Percentiles rank a stretch among this genome's conserved stretches.
Evolutionary conservation across 1,139 yeast species (phyloP).

Genomic region (Yamadazyma sp.): DNA sequence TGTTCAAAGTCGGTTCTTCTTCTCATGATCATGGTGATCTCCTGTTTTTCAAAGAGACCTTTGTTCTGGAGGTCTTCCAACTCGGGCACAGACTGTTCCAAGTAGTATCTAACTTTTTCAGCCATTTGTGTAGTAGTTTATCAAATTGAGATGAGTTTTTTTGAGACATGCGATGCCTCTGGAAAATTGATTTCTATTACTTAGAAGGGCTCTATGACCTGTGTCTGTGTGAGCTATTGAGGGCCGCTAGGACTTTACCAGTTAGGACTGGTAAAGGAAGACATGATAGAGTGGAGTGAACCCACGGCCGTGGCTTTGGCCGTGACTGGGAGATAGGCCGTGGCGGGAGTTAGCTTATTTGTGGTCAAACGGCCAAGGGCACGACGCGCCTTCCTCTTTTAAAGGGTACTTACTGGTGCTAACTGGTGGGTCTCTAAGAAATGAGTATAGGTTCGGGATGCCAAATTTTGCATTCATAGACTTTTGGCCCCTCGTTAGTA

Average conservation of each 20-base stretch:
- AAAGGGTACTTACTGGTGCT: no score
- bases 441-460: no score
- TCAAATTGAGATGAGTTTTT: constrained; percentile 15
- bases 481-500: no score
- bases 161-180: background rate
- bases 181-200: no score
- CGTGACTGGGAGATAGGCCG: constrained; percentile 54
- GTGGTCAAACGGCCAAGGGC: constrained; percentile 53
- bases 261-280: no score
- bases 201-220: no score
- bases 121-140: constrained; percentile 44
- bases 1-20: constrained; percentile 96
- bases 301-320: constrained; percentile 62
- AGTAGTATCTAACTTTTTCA: constrained; percentile 71
- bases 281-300: constrained; percentile 59
- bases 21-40: constrained; percentile 83
- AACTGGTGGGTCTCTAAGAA: no score
- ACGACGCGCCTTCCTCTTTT: constrained; percentile 59
- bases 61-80: constrained; percentile 82
- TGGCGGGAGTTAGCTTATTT: constrained; percentile 48
- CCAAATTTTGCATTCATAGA: no score
- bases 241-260: no score
- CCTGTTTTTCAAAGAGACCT: constrained; percentile 77
- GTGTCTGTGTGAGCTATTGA: background rate
- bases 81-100: constrained; percentile 89